Percentiles rank a stretch among this genome's conserved stretches.
Evolutionary conservation across 163 green algal species (phyloP).

Genomic region (Scenedesmus sp.): DNA sequence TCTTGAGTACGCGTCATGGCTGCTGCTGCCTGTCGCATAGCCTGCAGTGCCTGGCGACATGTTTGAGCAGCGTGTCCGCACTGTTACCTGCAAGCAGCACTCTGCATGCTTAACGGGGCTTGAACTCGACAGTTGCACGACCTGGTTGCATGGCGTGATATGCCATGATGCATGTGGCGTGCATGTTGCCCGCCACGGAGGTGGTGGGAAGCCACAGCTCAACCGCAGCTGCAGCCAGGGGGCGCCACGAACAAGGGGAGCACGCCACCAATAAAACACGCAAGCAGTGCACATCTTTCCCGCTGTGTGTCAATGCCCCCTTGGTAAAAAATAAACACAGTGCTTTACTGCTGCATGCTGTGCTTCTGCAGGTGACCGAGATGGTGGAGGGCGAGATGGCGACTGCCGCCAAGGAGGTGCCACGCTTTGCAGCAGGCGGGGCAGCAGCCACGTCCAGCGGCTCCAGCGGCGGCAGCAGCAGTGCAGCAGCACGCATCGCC

Average conservation of each 20-base stretch:
- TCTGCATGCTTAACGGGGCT: background rate
- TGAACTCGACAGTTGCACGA: too few species aligned
- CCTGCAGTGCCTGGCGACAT: too few species aligned
- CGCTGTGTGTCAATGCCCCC: too few species aligned
- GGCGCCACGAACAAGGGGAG: too few species aligned
- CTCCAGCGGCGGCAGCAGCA: background rate
- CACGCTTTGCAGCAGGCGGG: conserved; percentile 49
- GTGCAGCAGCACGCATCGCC: conserved; percentile 37
- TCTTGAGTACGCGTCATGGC: background rate
- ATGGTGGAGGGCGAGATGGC: conserved; percentile 68
- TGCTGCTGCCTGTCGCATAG: background rate
- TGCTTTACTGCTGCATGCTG: background rate
- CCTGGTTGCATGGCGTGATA: too few species aligned
- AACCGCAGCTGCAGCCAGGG: too few species aligned
- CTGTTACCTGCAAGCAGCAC: background rate
- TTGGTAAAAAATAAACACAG: too few species aligned
- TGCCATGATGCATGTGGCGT: too few species aligned
- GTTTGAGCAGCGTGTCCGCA: background rate
- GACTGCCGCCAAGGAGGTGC: conserved; percentile 50
- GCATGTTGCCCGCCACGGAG: too few species aligned
- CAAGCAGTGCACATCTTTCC: too few species aligned
- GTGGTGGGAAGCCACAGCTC: too few species aligned
- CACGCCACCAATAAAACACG: too few species aligned
- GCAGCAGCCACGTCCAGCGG: background rate
- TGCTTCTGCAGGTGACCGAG: conserved; percentile 61